Percentiles rank a stretch among this genome's conserved stretches.
Conservation (phyloP, 2,329 filamentous ascomycete species). For the Penicillium brevicompactum region DNA sequence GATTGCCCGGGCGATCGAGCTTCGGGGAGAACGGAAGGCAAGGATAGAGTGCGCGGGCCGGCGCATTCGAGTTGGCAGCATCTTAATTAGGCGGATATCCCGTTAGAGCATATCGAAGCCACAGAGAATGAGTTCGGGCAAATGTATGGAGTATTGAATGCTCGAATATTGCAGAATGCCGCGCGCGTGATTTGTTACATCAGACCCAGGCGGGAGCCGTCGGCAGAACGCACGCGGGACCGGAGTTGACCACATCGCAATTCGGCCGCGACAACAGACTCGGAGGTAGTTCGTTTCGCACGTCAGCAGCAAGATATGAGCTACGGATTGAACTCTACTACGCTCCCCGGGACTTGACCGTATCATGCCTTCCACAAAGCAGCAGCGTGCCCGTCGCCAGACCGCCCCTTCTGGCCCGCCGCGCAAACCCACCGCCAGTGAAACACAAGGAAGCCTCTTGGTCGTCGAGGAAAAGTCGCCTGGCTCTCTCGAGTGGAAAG, state of each 20-base stretch:
- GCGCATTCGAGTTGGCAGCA: slow-evolving; percentile 32
- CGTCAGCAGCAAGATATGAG: slow-evolving; percentile 12
- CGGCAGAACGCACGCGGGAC: slow-evolving; percentile 39
- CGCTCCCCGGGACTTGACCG: slow-evolving; percentile 10
- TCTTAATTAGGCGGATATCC: slow-evolving; percentile 16
- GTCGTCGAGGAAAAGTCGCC: slow-evolving; percentile 13
- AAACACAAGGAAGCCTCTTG: slow-evolving; percentile 19
- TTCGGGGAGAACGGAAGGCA: slow-evolving; percentile 24
- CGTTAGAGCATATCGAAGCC: slow-evolving; percentile 5
- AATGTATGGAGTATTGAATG: slow-evolving; percentile 8
- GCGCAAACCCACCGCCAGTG: slow-evolving; percentile 28
- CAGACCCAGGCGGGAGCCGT: slow-evolving; percentile 29
- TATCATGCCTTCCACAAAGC: slow-evolving; percentile 30
- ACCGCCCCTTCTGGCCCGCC: slow-evolving; percentile 39
- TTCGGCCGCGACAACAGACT: slow-evolving; percentile 3
- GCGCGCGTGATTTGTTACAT: slow-evolving; percentile 25
- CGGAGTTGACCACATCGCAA: slow-evolving; percentile 26
- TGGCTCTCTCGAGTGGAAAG: slow-evolving; percentile 5
- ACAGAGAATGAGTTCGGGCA: slow-evolving; percentile 9
- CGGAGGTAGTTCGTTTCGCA: not conserved
- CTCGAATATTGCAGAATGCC: not conserved
- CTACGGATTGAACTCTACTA: not conserved
- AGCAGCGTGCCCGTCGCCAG: slow-evolving; percentile 39
- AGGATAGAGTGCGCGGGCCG: slow-evolving; percentile 23
- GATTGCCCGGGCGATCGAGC: slow-evolving; percentile 14